Percentiles rank a stretch among this genome's conserved stretches.
Conservation (phyloP, 352 stramenopile genomes). For the Globisporangium canariense region DNA sequence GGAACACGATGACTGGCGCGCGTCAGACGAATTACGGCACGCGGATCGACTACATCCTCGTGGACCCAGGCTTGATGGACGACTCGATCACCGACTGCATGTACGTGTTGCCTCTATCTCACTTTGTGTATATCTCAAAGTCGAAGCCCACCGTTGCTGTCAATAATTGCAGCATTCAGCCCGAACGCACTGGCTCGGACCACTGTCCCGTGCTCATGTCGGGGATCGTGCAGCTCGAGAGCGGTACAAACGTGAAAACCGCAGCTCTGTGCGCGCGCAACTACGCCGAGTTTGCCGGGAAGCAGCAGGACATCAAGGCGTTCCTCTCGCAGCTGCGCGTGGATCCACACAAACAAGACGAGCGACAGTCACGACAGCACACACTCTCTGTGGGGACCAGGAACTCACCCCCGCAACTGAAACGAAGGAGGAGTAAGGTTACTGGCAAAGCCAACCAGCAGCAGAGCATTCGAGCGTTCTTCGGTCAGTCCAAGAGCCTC, state of each 20-base stretch:
- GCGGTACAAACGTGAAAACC: constrained; percentile 18
- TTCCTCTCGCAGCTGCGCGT: constrained; percentile 23
- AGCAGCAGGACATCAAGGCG: constrained; percentile 60
- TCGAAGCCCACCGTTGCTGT: no score
- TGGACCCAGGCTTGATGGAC: constrained; percentile 47
- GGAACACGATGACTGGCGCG: constrained; percentile 80
- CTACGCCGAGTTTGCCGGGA: constrained; percentile 74
- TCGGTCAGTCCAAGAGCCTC: constrained; percentile 17
- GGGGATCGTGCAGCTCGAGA: constrained; percentile 33
- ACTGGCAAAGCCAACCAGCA: constrained; percentile 24
- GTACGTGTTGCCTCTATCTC: constrained; percentile 24
- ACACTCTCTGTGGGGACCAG: not conserved
- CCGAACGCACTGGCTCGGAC: constrained; percentile 63
- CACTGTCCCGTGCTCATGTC: constrained; percentile 72
- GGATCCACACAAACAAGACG: constrained; percentile 4
- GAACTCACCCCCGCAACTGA: not conserved
- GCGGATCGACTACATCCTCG: constrained; percentile 90
- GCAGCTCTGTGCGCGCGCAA: constrained; percentile 63
- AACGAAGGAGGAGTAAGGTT: constrained; percentile 4
- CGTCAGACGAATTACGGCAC: constrained; percentile 90
- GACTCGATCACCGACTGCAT: constrained; percentile 49
- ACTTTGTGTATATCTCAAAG: no score
- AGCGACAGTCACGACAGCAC: not conserved
- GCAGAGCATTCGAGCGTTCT: constrained; percentile 53
- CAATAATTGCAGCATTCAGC: constrained; percentile 28